Evolutionary conservation across 305 asterid species (phyloP).

Genomic region (Fraxinus platypoda): DNA sequence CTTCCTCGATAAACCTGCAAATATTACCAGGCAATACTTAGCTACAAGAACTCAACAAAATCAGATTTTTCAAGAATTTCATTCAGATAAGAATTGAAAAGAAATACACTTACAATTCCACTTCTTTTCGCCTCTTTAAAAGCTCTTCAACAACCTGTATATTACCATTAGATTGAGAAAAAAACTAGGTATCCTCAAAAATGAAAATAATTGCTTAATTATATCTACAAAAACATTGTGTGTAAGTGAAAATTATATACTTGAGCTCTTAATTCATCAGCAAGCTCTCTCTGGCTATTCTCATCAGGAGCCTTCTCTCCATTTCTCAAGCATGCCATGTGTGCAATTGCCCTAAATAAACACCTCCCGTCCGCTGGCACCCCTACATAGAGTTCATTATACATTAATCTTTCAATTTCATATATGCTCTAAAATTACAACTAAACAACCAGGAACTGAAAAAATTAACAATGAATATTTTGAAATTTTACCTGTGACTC

Average conservation of each 20-base stretch:
- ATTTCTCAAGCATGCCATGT: constrained; percentile 65
- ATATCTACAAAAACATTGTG: neutral
- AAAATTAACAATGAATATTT: neutral
- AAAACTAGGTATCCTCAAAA: neutral
- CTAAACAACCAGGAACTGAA: neutral
- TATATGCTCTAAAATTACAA: neutral
- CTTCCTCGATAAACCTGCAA: constrained; percentile 73
- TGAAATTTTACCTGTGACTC: constrained; percentile 48
- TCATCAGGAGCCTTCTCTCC: constrained; percentile 74
- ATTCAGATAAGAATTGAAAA: neutral
- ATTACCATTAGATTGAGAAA: constrained; percentile 6
- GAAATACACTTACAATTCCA: constrained; percentile 48
- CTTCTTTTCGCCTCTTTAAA: constrained; percentile 67
- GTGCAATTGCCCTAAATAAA: constrained; percentile 81
- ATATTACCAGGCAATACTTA: neutral
- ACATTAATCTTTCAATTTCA: neutral
- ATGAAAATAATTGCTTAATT: neutral
- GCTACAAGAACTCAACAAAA: neutral
- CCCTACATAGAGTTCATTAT: constrained; percentile 29
- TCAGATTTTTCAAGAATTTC: neutral
- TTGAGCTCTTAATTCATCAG: constrained; percentile 88
- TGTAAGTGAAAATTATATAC: constrained; percentile 27
- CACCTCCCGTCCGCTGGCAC: constrained; percentile 84
- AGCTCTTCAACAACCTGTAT: constrained; percentile 84
- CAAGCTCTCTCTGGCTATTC: constrained; percentile 66